Conservation (phyloP, 2,329 filamentous ascomycete genomes). For the Sarocladiaceae sp. region DNA sequence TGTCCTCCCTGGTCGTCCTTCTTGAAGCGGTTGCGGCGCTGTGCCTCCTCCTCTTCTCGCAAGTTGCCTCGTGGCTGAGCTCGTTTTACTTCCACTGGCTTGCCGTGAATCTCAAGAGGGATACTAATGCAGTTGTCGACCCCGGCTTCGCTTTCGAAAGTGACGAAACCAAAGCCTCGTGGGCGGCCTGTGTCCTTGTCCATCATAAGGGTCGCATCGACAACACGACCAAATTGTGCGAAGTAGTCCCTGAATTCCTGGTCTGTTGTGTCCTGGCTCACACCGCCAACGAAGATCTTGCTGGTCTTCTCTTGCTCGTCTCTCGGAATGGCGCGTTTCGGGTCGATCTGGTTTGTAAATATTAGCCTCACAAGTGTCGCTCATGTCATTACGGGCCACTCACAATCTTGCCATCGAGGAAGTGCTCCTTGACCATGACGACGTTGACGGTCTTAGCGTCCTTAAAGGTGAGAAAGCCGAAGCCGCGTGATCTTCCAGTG, state of each 20-base stretch:
- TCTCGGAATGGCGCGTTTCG: conserved; percentile 92
- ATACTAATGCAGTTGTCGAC: conserved; percentile 86
- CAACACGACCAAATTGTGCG: conserved; percentile 90
- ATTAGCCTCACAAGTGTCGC: neutral
- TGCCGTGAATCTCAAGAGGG: conserved; percentile 88
- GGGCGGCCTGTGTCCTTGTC: conserved; percentile 98
- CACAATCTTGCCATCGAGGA: conserved; percentile 97
- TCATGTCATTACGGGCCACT: conserved; percentile 29
- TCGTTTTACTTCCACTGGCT: conserved; percentile 97
- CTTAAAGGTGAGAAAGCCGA: conserved; percentile 96
- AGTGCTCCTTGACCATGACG: conserved; percentile 99
- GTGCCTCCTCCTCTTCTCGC: conserved; percentile 80
- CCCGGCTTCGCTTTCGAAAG: conserved; percentile 92
- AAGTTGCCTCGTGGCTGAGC: conserved; percentile 94
- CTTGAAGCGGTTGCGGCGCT: conserved; percentile 56
- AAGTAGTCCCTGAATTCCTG: conserved; percentile 97
- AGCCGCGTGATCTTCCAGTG: conserved; percentile 89
- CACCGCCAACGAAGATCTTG: conserved; percentile 98
- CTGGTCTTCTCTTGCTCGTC: conserved; percentile 98
- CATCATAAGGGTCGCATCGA: conserved; percentile 99
- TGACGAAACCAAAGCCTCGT: conserved; percentile 95
- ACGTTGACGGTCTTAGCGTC: conserved; percentile 98
- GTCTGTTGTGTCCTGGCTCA: conserved; percentile 95
- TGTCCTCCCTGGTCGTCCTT: conserved; percentile 38
- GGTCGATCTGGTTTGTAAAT: conserved; percentile 71